A percentile compares a stretch with the other conserved stretches of the same genome.
phyloP scores from a whole-genome alignment of 2,329 filamentous ascomycete species.

The Diaporthe capsici region DNA sequence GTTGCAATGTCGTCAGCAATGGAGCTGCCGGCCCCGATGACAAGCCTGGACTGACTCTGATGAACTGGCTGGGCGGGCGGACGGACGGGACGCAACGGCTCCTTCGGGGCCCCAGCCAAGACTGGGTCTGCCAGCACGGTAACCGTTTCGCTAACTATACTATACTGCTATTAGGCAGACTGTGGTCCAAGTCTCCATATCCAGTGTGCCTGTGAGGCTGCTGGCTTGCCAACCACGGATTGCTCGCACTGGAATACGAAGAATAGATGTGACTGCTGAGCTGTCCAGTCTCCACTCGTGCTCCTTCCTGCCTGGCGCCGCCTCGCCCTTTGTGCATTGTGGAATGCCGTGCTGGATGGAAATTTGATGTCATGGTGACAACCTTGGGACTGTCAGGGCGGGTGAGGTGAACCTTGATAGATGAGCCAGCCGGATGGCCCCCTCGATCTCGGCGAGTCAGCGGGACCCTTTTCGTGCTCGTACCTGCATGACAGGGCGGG shows the following conservation, averaged over 20 bases:
- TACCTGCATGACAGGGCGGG: conserved; percentile 32
- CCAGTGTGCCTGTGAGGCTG: conserved; percentile 8
- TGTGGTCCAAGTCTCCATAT: conserved; percentile 16
- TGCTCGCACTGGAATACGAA: conserved; percentile 10
- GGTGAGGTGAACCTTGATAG: conserved; percentile 26
- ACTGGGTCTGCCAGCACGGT: neutral
- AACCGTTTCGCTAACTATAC: neutral
- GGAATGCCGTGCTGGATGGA: neutral
- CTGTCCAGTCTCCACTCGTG: neutral
- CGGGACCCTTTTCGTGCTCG: conserved; percentile 9
- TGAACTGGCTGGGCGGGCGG: conserved; percentile 1
- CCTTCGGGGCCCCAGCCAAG: conserved; percentile 6
- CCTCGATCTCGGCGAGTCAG: conserved; percentile 27
- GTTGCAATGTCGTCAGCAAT: conserved; percentile 20
- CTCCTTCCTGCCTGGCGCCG: neutral
- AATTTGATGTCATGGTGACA: conserved; percentile 28
- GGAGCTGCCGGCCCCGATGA: neutral
- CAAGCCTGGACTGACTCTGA: conserved; percentile 15
- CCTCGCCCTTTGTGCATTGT: neutral
- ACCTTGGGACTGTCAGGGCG: conserved; percentile 9
- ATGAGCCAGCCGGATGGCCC: conserved; percentile 18
- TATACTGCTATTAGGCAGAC: neutral
- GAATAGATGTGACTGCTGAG: conserved; percentile 8
- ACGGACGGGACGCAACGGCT: conserved; percentile 18
- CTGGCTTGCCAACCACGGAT: conserved; percentile 14